phyloP scores from a whole-genome alignment of 129 eudicot genomes.

The Heracleum sosnowskyi region DNA sequence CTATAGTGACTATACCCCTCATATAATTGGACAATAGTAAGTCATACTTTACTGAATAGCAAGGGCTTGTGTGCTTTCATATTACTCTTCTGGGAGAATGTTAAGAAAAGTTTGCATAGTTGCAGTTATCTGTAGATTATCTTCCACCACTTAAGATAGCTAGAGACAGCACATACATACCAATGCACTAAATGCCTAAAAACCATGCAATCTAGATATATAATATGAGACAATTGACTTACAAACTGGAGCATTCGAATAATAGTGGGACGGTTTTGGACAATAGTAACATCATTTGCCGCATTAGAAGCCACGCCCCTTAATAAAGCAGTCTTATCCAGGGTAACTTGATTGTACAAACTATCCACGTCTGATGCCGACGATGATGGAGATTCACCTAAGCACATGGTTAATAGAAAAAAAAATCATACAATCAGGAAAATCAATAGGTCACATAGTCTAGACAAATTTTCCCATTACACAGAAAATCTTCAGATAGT shows the following conservation, averaged over 20 bases:
- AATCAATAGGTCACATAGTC: not conserved
- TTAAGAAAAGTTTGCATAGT: not conserved
- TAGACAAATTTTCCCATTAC: not conserved
- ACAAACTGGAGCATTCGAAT: constrained; percentile 78
- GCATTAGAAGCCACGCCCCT: constrained; percentile 34
- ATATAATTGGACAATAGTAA: not conserved
- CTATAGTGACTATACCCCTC: not conserved
- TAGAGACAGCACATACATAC: not conserved
- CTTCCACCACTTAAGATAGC: not conserved
- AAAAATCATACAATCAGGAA: not conserved
- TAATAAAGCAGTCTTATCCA: constrained; percentile 43
- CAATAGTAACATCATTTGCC: constrained; percentile 42
- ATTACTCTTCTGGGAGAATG: not conserved
- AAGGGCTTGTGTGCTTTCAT: not conserved
- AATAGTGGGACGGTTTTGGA: constrained; percentile 50
- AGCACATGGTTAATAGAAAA: constrained; percentile 1
- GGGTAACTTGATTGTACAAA: constrained; percentile 49
- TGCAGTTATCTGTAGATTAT: not conserved
- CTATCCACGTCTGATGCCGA: constrained; percentile 96
- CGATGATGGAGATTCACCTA: constrained; percentile 97
- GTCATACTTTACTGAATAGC: not conserved
- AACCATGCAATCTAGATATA: not conserved
- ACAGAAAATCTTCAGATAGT: not conserved
- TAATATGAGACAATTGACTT: constrained; percentile 22
- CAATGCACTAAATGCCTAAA: not conserved